phyloP scores from a whole-genome alignment of 148 eudicot species.

The Diospyros lotus region DNA sequence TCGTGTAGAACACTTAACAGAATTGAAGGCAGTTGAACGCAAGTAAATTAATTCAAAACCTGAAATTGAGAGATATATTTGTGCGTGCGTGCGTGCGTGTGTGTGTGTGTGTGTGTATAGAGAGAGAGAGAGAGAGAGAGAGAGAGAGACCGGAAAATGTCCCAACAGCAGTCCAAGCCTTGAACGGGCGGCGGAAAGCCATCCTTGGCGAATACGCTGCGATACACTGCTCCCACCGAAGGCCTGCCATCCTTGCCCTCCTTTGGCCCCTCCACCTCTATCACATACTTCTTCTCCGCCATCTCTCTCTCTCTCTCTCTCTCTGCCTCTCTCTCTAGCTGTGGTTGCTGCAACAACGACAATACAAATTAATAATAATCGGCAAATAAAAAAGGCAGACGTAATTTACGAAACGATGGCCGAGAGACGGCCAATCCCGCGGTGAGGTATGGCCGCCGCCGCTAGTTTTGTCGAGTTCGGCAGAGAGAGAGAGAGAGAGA shows the following conservation, averaged over 20 bases:
- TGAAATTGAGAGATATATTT: background rate
- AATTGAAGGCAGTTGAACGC: background rate
- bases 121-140: too few relatives aligned
- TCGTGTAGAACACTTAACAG: background rate
- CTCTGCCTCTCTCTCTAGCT: background rate
- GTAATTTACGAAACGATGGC: too few relatives aligned
- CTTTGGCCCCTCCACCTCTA: conserved; percentile 64
- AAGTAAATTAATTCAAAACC: background rate
- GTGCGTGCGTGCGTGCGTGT: too few relatives aligned
- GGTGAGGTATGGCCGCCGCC: too few relatives aligned
- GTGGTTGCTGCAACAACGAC: background rate
- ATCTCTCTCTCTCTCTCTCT: conserved; percentile 28
- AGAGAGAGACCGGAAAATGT: conserved; percentile 60
- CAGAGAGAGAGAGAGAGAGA: too few relatives aligned
- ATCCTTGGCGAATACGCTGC: conserved; percentile 68
- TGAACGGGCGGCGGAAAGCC: conserved; percentile 59
- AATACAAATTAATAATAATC: too few relatives aligned
- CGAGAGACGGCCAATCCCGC: too few relatives aligned
- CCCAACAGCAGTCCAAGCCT: conserved; percentile 88
- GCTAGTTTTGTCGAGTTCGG: too few relatives aligned
- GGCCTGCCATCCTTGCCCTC: conserved; percentile 50
- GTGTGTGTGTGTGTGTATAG: too few relatives aligned
- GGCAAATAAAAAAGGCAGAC: too few relatives aligned
- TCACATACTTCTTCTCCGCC: conserved; percentile 42
- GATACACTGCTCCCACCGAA: conserved; percentile 73